Base-by-base conservation (phyloP, 2,329 filamentous ascomycete genomes). In the Paramyrothecium roridum region DNA sequence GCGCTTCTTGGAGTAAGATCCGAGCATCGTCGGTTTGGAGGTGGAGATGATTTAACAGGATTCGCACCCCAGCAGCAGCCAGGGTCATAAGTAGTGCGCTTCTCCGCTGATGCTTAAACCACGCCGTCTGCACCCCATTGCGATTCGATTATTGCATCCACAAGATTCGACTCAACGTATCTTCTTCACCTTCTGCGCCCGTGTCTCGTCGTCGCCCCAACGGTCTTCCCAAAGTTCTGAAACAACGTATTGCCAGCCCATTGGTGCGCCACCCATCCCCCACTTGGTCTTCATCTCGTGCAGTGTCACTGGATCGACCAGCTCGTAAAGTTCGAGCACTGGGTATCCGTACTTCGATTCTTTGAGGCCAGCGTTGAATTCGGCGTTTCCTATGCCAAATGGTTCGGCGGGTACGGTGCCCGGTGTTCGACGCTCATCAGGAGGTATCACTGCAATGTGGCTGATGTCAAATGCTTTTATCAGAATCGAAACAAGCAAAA, bases 281-380 rank as follows among this genome's bases (percentile, higher is more conserved):
- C 63, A 66, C 2, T 34, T 19, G 1, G 8, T 55, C 49, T 64
- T 67, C 59, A 68, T 65, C 56, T 66, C 62, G 0, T 48, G 50
- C 0, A 68, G 53, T 3, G 57, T 60, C 0, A 68, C 58, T 2
- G 63, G 65, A 7, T 48, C 17, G 3, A 56, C 26, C 0, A 68
- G 56, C 46, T 67, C 54, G 51, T 66, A 61, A 1, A 67, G 52
- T 48, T 63, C 62, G 1, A 67, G 34, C 11, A 68, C 56, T 2
- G 61, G 64, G 50, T 69, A 69, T 10, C 52, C 65, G 48, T 60
- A 66, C 19, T 61, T 64, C 11, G 63, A 65, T 37, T 59, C 23
- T 22, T 67, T 66, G 2, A 52, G 52, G 1, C 65, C 62, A 16
- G 62, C 60, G 37, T 69, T 69, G 55, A 68, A 69, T 22, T 69